Conservation (phyloP, 208 protist genomes). For the Crithidia fasciculata region DNA sequence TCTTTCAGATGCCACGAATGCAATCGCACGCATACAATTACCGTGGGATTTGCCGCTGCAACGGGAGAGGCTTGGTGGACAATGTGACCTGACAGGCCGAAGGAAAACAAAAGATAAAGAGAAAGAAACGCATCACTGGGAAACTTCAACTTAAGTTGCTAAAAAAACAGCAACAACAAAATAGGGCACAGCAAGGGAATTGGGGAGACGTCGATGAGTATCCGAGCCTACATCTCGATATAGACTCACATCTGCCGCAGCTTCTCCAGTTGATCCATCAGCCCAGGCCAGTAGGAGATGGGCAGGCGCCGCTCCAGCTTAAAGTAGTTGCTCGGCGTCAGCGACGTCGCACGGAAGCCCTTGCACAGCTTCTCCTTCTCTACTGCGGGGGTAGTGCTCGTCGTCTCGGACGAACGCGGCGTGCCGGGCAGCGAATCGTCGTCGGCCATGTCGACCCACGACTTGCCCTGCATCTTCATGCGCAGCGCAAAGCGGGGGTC, state of each 20-base stretch:
- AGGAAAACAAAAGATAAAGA: too few species aligned
- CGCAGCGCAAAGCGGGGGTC: conserved; percentile 36
- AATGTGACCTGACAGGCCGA: too few species aligned
- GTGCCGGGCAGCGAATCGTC: conserved; percentile 31
- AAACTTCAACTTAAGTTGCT: too few species aligned
- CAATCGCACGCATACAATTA: too few species aligned
- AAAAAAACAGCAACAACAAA: background rate
- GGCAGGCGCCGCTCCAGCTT: conserved; percentile 73
- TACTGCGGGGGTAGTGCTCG: conserved; percentile 43
- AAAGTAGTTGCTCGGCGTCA: conserved; percentile 50
- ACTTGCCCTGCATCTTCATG: conserved; percentile 42
- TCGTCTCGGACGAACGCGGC: conserved; percentile 33
- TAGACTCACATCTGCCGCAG: conserved; percentile 18
- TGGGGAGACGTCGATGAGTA: too few species aligned
- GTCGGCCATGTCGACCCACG: conserved; percentile 57
- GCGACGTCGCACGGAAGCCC: conserved; percentile 39
- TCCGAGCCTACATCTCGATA: background rate
- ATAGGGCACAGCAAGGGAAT: conserved; percentile 6
- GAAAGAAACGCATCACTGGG: too few species aligned
- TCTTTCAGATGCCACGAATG: too few species aligned
- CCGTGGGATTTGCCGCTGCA: too few species aligned
- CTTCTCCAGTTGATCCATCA: conserved; percentile 61
- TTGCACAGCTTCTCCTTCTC: conserved; percentile 83
- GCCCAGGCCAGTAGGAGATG: conserved; percentile 75
- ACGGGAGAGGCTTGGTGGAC: too few species aligned